These are phyloP conservation scores for Sphaerulina vaccinii DNA, from an alignment of 2,329 filamentous ascomycete species.

Conservation along the genomic window DNA sequence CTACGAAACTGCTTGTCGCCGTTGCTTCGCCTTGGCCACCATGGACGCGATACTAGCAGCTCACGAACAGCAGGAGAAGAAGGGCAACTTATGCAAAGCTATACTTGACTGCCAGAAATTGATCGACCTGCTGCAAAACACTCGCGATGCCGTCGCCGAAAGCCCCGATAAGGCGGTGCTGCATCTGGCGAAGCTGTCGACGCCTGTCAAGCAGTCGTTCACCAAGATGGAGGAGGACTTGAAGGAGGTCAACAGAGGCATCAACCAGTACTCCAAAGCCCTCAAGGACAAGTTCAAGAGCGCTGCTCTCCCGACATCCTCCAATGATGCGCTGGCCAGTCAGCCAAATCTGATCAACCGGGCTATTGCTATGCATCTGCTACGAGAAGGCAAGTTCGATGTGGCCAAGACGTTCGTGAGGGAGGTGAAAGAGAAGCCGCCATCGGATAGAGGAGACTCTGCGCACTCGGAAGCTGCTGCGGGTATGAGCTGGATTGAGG, in stretches of 20 bases:
- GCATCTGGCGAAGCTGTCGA: slow-evolving; percentile 80
- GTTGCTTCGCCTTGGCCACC: background rate
- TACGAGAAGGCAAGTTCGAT: slow-evolving; percentile 89
- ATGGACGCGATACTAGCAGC: slow-evolving; percentile 72
- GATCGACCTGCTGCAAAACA: slow-evolving; percentile 71
- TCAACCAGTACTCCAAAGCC: slow-evolving; percentile 80
- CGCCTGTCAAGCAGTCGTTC: slow-evolving; percentile 76
- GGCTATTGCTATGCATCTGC: slow-evolving; percentile 92
- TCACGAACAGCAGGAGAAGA: slow-evolving; percentile 68
- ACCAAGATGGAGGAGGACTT: slow-evolving; percentile 77
- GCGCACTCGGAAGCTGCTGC: slow-evolving; percentile 15
- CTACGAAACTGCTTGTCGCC: background rate
- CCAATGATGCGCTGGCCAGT: slow-evolving; percentile 75
- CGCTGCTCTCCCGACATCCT: slow-evolving; percentile 68
- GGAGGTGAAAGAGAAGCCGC: slow-evolving; percentile 49
- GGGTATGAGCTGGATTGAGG: slow-evolving; percentile 26
- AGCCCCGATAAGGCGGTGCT: slow-evolving; percentile 70
- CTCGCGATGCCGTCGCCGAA: slow-evolving; percentile 69
- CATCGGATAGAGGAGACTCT: slow-evolving; percentile 6
- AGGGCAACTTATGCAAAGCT: slow-evolving; percentile 66
- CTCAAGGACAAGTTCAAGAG: slow-evolving; percentile 76
- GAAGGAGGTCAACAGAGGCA: slow-evolving; percentile 76
- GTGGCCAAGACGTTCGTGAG: slow-evolving; percentile 82
- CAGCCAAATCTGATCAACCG: slow-evolving; percentile 80
- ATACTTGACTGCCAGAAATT: slow-evolving; percentile 79